Evolutionary conservation across 2,329 filamentous ascomycete species (phyloP), one percentile per base, ranked within the genome.

Genomic region (Penicillium janthinellum): DNA sequence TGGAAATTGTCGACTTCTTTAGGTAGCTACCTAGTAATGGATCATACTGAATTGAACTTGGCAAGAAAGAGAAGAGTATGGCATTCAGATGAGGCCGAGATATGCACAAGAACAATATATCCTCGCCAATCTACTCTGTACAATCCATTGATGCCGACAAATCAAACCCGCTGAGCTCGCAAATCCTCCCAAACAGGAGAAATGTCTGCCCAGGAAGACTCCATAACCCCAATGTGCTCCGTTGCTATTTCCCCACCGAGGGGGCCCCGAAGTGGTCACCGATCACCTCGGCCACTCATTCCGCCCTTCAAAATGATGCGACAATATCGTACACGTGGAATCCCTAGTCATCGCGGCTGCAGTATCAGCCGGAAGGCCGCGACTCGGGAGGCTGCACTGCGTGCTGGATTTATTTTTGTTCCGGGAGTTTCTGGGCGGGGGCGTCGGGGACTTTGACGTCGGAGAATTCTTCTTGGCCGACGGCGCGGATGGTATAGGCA

Each of bases 401-500:
- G 41, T 37, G 37, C 39, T 11, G 22, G 37, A 31, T 54, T 51
- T 64, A 71, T 67, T 74, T 68, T 60, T 47, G 52, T 10, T 17
- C 52, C 5, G 51, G 49, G 5, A 52, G 41, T 47, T 74, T 67
- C 61, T 73, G 55, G 58, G 54, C 67, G 50, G 91, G 89, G 54
- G 84, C 82, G 74, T 91, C 90, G 31, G 95, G 95, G 39, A 98
- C 89, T 74, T 92, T 88, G 69, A 98, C 93, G 74, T 99, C 95
- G 59, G 93, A 91, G 80, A 99, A 99, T 67, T 97, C 91, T 77
- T 98, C 95, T 78, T 98, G 95, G 45, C 94, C 92, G 72, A 99
- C 90, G 56, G 91, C 92, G 66, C 83, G 86, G 73, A 99, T 89
- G 44, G 88, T 91, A 75, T 86, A 90, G 56, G 83, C 79, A 73